Evolutionary conservation across 1,139 yeast genomes (phyloP), one percentile per base, ranked within the genome.

Genomic region (Candida gigantensis): DNA sequence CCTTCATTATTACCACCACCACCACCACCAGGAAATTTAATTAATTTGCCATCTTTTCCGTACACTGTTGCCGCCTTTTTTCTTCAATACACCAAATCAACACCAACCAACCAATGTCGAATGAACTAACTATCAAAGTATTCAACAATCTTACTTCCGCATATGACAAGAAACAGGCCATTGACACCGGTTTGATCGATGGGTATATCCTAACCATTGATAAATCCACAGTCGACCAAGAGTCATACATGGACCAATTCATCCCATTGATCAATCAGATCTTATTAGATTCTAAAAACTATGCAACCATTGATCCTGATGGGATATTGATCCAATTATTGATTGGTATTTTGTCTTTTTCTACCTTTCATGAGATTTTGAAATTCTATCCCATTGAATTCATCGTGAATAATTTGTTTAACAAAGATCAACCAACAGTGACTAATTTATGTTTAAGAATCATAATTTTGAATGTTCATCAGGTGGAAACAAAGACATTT

Each of bases 261-360:
- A 36, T 47, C 5, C 34, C 47, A 10, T 23, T 36, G 7, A 37
- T 47, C 8, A 45, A 44, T 26, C 42, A 42, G 23, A 32, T 44
- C 2, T 33, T 47, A 18, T 27, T 45, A 7, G 42, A 45, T 25
- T 45, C 43, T 39, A 49, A 27, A 51, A 53, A 18, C 7, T 18
- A 18, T 35, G 38, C 46, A 16, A 46, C 39, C 9, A 34, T 55
- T 9, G 70, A 65, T 42, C 58, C 61, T 1, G 40, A 49, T 5
- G 42, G 42, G 4, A 39, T 39, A 5, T 39, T 58, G 3, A 39
- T 61, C 3, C 50, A 45, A 6, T 47, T 65, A 10, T 49, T 60
- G 20, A 58, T 53, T 23, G 43, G 50, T 6, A 33, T 65, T 2
- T 40, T 66, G 14, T 25, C 46, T 6, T 38, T 37, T 16, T 34